Base-by-base conservation (phyloP, 305 asterid genomes). In the Fraxinus nigra region DNA sequence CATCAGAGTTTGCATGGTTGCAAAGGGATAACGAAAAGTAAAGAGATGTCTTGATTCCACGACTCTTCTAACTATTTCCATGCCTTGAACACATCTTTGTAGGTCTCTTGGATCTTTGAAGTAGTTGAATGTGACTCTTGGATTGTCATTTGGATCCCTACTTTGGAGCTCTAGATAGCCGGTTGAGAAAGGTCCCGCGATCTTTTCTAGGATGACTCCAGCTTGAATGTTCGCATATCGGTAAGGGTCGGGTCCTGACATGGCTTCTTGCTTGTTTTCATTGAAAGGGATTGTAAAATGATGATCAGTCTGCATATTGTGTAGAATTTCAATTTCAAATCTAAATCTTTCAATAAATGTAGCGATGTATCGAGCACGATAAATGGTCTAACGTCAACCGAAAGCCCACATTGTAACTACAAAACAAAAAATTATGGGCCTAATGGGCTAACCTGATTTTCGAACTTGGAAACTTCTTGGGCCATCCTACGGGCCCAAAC, bases 121-220 rank as follows among this genome's bases (percentile, higher is more conserved):
- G 80, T 95, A 95, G 91, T 93, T 95, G 87, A 95, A 95, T 0
- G 93, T 90, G 22, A 93, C 95, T 24, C 69, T 78, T 0, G 98
- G 98, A 75, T 91, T 95, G 9, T 82, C 92, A 0, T 82, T 86
- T 7, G 97, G 97, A 73, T 93, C 84, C 37, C 9, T 85, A 79
- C 77, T 91, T 46, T 56, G n/a, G 34, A 95, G 93, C 86, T 90
- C 92, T 81, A 95, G 73, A 75, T 84, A 69, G 28, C 98, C 98
- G 1, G 78, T 87, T 0, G 98, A 95, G 77, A 73, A 87, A 7
- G 98, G 98, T 0, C 98, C 97, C 24, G 74, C 85, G 0, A 91
- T 59, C 82, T 95, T 95, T 80, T 95, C 93, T 26, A 90, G 34
- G 51, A 95, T 86, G 5, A 90, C 69, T 16, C 91, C 97, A 0